These are phyloP conservation scores for Betula pendula DNA, from an alignment of 306 rosid genomes.

Conservation along the genomic window DNA sequence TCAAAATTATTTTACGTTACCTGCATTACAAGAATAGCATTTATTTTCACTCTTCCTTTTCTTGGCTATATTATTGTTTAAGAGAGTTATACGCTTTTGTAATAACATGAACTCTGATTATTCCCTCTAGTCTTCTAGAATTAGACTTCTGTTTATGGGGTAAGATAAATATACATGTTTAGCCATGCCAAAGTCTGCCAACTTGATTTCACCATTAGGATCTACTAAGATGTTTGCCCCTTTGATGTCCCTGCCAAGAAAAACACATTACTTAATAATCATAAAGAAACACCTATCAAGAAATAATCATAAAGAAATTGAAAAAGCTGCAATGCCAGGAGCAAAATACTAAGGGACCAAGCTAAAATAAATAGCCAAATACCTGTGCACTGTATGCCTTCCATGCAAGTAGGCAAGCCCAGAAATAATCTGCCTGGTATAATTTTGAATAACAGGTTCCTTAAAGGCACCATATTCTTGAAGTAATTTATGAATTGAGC, in stretches of 20 bases:
- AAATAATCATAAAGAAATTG: conserved; percentile 12
- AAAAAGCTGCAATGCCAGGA: neutral
- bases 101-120: neutral
- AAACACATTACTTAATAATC: conserved; percentile 10
- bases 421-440: conserved; percentile 83
- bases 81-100: neutral
- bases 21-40: neutral
- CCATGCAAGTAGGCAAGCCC: conserved; percentile 97
- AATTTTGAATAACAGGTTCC: conserved; percentile 92
- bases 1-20: conserved; percentile 4
- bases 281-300: neutral
- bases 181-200: conserved; percentile 99
- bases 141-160: conserved; percentile 32
- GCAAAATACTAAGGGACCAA: conserved; percentile 18
- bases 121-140: conserved; percentile 24
- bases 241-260: conserved; percentile 86
- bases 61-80: neutral
- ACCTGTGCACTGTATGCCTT: conserved; percentile 96
- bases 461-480: conserved; percentile 88
- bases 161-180: conserved; percentile 63
- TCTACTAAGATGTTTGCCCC: conserved; percentile 98
- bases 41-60: neutral
- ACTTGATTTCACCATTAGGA: conserved; percentile 92
- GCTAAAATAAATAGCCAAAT: conserved; percentile 11
- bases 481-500: conserved; percentile 91